Conservation (phyloP, 2,329 filamentous ascomycete genomes). For the Acephala macrosclerotiorum region DNA sequence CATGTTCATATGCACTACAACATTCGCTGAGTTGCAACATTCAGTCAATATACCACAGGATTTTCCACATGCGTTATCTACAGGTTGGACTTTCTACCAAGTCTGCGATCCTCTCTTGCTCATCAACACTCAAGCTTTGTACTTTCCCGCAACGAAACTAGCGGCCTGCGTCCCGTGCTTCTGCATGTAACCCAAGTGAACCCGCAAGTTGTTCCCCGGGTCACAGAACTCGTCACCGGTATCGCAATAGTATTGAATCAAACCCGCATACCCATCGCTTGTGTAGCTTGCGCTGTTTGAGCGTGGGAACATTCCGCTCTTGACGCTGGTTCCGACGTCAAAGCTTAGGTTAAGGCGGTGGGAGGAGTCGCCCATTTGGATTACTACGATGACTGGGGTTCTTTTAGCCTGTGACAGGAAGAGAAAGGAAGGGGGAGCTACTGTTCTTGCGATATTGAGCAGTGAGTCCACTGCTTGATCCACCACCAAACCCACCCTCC, state of each 20-base stretch:
- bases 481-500: constrained; percentile 24
- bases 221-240: constrained; percentile 24
- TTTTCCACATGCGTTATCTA: no score
- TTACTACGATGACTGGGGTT: no score
- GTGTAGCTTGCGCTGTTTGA: constrained; percentile 6
- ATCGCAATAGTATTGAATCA: constrained; percentile 20
- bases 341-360: constrained; percentile 39
- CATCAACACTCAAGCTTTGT: constrained; percentile 2
- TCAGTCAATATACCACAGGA: no score
- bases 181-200: constrained; percentile 17
- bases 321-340: constrained; percentile 37
- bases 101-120: no score
- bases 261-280: neutral
- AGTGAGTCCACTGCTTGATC: neutral
- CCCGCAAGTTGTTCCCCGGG: constrained; percentile 10
- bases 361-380: constrained; percentile 45
- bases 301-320: constrained; percentile 9
- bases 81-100: no score
- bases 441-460: neutral
- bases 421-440: neutral
- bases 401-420: no score
- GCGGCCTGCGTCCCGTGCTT: constrained; percentile 19
- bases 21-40: no score
- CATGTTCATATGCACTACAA: no score
- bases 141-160: constrained; percentile 9